Base-by-base conservation (phyloP, 177 flowering plant genomes). In the Vitis hybrid region DNA sequence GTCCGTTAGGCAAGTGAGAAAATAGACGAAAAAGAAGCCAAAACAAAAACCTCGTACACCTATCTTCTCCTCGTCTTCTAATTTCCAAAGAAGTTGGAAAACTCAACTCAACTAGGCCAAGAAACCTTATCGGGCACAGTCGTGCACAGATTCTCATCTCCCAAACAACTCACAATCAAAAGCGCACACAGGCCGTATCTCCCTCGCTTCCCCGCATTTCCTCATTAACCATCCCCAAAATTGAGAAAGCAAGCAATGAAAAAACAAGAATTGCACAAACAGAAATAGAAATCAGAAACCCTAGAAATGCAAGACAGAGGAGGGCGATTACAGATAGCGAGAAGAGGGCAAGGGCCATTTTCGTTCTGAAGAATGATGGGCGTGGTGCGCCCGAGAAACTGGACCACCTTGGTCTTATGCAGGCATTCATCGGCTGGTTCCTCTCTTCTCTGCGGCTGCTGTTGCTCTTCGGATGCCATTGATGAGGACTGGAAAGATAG, bases 281-380 rank as follows among this genome's bases (percentile, higher is more conserved):
- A 58, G 52, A 32, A 54, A 16, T 54, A 5, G 14, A 51, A 71
- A 56, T 10, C 16, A 32, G 40, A 77, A 79, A 76, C 80, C 83
- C 82, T 74, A 80, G 60, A 67, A 70, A 65, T 63, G 61, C 21
- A 52, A 62, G 72, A 56, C 35, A 69, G 40, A 65, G 54, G 60
- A 46, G 19, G 62, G 8, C 16, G 32, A 49, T 73, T 90, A 93
- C 99, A 92, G 78, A 96, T 96, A 30, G 99, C 98, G 64, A 96
- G 86, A 70, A 96, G 97, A 75, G 99, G 99, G 74, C 99, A 96
- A 55, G 99, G 99, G 55, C 99, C 99, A 83, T 96, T 93, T 70
- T 91, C 95, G 81, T 96, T 92, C 73, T 96, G 99, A 52, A 96
- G 93, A 65, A 96, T 80, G 79, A 96, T 88, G 3, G 95, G 97